These are phyloP conservation scores for Moelleriella libera DNA, from an alignment of 2,329 filamentous ascomycete species.

Conservation along the genomic window DNA sequence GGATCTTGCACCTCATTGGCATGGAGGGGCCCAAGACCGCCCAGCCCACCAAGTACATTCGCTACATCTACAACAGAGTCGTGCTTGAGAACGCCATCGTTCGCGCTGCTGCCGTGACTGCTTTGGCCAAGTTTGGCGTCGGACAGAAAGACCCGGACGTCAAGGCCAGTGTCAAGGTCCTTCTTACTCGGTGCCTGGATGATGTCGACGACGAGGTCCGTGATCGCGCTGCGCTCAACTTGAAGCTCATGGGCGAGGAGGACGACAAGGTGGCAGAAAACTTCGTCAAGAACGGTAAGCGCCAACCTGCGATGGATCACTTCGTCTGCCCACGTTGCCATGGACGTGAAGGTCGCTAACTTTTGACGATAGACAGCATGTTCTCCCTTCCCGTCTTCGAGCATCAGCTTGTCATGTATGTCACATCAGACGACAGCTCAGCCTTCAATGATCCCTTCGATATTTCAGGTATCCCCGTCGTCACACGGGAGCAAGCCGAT, in stretches of 20 bases:
- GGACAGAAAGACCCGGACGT: conserved; percentile 93
- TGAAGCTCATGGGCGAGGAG: conserved; percentile 84
- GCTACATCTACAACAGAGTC: conserved; percentile 98
- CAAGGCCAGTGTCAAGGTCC: conserved; percentile 85
- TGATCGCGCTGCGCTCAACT: conserved; percentile 84
- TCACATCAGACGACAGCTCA: conserved; percentile 79
- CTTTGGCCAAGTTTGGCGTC: conserved; percentile 91
- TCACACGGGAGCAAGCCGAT: conserved; percentile 89
- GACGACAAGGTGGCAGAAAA: conserved; percentile 73
- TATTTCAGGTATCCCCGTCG: conserved; percentile 77
- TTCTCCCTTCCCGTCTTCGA: conserved; percentile 91
- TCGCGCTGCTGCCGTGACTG: conserved; percentile 86
- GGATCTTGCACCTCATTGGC: conserved; percentile 86
- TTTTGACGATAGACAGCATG: conserved; percentile 58
- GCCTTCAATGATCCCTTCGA: conserved; percentile 82
- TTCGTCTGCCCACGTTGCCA: neutral
- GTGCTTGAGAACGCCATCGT: conserved; percentile 96
- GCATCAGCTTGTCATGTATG: conserved; percentile 94
- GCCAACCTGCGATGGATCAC: neutral
- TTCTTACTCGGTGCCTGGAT: conserved; percentile 86
- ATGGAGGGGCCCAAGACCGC: conserved; percentile 89
- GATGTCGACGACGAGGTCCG: conserved; percentile 96
- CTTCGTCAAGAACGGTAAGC: conserved; percentile 82
- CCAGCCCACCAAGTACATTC: conserved; percentile 95
- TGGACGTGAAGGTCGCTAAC: neutral